phyloP scores from a whole-genome alignment of 345 rosid genomes.

The Theobroma cacao region DNA sequence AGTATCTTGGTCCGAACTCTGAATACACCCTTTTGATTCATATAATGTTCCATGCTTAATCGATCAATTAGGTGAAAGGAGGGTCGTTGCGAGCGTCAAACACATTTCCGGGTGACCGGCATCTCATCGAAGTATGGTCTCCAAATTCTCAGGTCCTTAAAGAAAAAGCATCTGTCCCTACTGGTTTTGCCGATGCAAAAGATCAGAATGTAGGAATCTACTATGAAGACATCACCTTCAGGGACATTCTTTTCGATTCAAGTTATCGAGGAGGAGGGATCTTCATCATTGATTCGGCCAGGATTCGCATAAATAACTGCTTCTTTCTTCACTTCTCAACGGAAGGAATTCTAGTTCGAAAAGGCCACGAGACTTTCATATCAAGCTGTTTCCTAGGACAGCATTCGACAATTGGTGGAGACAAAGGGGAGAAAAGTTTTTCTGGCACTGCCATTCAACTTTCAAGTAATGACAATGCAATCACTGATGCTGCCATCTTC shows the following conservation, averaged over 20 bases:
- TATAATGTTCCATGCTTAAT: neutral
- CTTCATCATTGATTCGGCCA: constrained; percentile 44
- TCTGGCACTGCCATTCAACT: constrained; percentile 67
- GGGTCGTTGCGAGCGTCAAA: constrained; percentile 65
- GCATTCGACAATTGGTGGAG: constrained; percentile 56
- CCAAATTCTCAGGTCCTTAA: constrained; percentile 25
- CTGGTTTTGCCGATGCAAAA: constrained; percentile 14
- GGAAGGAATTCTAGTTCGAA: constrained; percentile 51
- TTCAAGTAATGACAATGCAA: constrained; percentile 55
- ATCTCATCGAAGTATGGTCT: constrained; percentile 56
- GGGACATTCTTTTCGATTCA: constrained; percentile 67
- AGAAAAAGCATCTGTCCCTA: neutral
- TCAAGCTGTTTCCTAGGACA: constrained; percentile 60
- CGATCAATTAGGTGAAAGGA: constrained; percentile 46
- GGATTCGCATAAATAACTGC: constrained; percentile 50
- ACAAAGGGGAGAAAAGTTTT: constrained; percentile 42
- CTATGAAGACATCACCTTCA: constrained; percentile 60
- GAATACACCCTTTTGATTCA: neutral
- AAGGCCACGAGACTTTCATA: constrained; percentile 71
- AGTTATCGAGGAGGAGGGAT: constrained; percentile 60
- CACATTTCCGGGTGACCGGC: constrained; percentile 51
- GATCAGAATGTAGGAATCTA: constrained; percentile 22
- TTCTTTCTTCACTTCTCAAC: constrained; percentile 69
- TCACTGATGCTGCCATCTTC: constrained; percentile 60
- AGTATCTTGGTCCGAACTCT: neutral